Conservation (phyloP, 2,329 filamentous ascomycete genomes). For the Penicillium sp. region DNA sequence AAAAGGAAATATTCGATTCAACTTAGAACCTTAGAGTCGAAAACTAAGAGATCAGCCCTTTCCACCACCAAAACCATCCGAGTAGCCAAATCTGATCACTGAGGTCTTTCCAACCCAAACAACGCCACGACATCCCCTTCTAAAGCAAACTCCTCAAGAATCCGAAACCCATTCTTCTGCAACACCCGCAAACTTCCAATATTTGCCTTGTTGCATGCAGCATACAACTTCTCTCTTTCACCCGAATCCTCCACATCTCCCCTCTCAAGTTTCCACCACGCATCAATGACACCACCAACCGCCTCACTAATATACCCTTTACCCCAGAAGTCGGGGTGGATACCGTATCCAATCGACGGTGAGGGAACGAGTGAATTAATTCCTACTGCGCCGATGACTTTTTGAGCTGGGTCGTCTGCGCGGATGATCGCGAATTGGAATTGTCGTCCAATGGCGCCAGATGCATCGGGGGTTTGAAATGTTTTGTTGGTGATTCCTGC, state of each 20-base stretch:
- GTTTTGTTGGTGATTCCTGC: slow-evolving; percentile 19
- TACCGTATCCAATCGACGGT: slow-evolving; percentile 32
- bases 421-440: slow-evolving; percentile 31
- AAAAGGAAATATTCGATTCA: not conserved
- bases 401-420: slow-evolving; percentile 21
- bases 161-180: slow-evolving; percentile 26
- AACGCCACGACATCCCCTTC: slow-evolving; percentile 29
- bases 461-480: slow-evolving; percentile 30
- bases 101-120: slow-evolving; percentile 20
- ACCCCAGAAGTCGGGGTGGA: slow-evolving; percentile 36
- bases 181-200: slow-evolving; percentile 31
- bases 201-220: slow-evolving; percentile 28
- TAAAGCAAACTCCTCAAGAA: slow-evolving; percentile 19
- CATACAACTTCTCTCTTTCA: slow-evolving; percentile 26
- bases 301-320: slow-evolving; percentile 36
- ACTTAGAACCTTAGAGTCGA: not conserved
- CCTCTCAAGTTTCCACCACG: slow-evolving; percentile 34
- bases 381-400: slow-evolving; percentile 28
- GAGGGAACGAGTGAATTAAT: slow-evolving; percentile 28
- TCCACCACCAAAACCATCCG: not conserved
- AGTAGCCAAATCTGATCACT: not conserved
- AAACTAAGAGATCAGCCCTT: too few relatives aligned
- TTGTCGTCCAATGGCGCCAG: slow-evolving; percentile 25
- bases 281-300: slow-evolving; percentile 28
- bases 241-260: not conserved